Evolutionary conservation across 805 yeast species (phyloP).

Genomic region (Metschnikowia gelsemii): DNA sequence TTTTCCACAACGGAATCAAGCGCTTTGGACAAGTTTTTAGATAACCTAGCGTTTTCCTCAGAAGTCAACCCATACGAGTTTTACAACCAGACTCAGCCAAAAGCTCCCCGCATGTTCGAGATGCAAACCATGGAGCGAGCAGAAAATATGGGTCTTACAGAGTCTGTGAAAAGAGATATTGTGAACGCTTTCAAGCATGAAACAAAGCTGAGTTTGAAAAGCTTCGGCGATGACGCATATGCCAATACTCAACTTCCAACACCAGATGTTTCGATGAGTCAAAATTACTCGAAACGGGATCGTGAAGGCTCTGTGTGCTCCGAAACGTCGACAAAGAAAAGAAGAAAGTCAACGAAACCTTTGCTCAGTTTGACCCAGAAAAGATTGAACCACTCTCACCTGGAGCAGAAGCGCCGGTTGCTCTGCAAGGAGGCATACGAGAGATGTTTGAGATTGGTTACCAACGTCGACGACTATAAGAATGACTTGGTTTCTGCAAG

Average conservation of each 20-base stretch:
- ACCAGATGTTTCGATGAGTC: conserved; percentile 27
- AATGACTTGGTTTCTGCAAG: conserved; percentile 29
- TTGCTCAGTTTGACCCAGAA: conserved; percentile 41
- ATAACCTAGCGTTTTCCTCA: conserved; percentile 36
- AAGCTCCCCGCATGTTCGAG: conserved; percentile 22
- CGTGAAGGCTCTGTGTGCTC: conserved; percentile 6
- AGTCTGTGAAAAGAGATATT: conserved; percentile 28
- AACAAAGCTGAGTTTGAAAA: conserved; percentile 18
- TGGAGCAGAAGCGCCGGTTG: conserved; percentile 45
- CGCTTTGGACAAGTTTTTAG: conserved; percentile 40
- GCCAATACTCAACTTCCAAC: conserved; percentile 29
- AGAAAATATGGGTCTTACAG: conserved; percentile 10
- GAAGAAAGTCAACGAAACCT: conserved; percentile 38
- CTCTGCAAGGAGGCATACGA: conserved; percentile 46
- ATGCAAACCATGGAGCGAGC: conserved; percentile 31
- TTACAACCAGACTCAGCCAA: conserved; percentile 21
- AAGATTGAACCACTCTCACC: conserved; percentile 41
- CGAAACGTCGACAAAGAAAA: conserved; percentile 9
- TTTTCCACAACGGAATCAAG: conserved; percentile 21
- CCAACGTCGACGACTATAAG: conserved; percentile 40
- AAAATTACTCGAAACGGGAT: neutral
- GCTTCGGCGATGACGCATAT: conserved; percentile 7
- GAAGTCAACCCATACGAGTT: conserved; percentile 32
- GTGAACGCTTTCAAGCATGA: conserved; percentile 36
- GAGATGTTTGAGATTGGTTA: conserved; percentile 40